These are phyloP conservation scores for Beauveria caledonica DNA, from an alignment of 2,329 filamentous ascomycete genomes.

Conservation along the genomic window DNA sequence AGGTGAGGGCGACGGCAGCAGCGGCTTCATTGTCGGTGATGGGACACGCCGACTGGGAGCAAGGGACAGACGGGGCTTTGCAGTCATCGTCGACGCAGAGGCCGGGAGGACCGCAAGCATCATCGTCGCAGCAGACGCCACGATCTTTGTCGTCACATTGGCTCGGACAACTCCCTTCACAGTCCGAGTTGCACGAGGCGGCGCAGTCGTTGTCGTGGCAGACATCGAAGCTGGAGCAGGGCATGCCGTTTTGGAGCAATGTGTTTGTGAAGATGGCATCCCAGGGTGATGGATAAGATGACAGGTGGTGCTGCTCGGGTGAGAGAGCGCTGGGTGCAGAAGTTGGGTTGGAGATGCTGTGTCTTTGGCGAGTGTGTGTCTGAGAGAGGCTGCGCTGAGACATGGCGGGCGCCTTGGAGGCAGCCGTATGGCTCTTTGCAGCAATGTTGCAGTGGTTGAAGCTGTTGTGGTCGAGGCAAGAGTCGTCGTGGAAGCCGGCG, in stretches of 20 bases:
- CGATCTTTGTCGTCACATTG: conserved; percentile 26
- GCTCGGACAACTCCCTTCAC: conserved; percentile 26
- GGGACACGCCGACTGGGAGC: conserved; percentile 21
- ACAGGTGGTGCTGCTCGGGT: background rate
- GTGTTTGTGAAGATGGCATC: conserved; percentile 8
- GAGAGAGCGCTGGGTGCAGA: background rate
- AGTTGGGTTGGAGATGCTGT: conserved; percentile 12
- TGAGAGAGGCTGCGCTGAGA: conserved; percentile 13
- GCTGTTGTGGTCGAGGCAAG: conserved; percentile 22
- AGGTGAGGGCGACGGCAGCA: conserved; percentile 24
- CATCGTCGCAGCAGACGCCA: conserved; percentile 28
- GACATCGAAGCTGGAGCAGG: conserved; percentile 2
- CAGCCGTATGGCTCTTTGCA: conserved; percentile 11
- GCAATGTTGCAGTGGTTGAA: conserved; percentile 15
- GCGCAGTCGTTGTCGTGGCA: conserved; percentile 20
- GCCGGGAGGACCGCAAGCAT: conserved; percentile 25
- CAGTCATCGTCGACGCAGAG: conserved; percentile 34
- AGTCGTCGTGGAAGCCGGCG: conserved; percentile 24
- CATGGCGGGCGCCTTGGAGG: conserved; percentile 2
- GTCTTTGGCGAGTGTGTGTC: conserved; percentile 9
- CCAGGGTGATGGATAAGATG: conserved; percentile 8
- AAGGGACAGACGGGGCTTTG: conserved; percentile 26
- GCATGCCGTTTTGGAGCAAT: conserved; percentile 4
- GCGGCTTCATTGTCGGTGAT: conserved; percentile 17
- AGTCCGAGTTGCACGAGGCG: conserved; percentile 27